Conservation (phyloP, 2,329 filamentous ascomycete species). For the Fusarium oligoseptatum region DNA sequence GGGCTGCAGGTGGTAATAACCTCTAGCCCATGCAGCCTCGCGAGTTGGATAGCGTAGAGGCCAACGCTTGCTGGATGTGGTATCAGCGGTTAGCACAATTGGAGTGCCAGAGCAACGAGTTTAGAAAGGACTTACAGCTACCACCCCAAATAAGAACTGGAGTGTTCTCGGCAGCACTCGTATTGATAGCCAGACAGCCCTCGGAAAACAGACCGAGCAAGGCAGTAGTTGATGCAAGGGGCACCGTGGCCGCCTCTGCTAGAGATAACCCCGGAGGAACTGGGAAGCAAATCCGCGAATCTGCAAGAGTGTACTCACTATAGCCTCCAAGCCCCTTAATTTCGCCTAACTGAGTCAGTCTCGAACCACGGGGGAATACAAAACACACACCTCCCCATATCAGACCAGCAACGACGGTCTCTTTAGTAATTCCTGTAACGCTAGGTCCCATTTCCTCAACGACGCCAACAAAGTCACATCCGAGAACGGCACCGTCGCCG, state of each 20-base stretch:
- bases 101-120: neutral
- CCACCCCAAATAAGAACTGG: conserved; percentile 59
- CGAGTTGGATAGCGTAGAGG: conserved; percentile 54
- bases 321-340: conserved; percentile 53
- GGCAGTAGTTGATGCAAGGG: conserved; percentile 55
- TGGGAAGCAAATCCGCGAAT: conserved; percentile 57
- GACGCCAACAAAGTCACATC: conserved; percentile 54
- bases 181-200: conserved; percentile 52
- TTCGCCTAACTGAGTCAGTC: conserved; percentile 29
- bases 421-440: conserved; percentile 36
- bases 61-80: conserved; percentile 54
- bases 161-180: conserved; percentile 4
- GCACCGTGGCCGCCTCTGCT: conserved; percentile 54
- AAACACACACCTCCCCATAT: conserved; percentile 48
- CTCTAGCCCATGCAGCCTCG: conserved; percentile 49
- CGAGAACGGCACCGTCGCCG: conserved; percentile 53
- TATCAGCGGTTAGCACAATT: neutral
- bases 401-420: conserved; percentile 43
- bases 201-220: conserved; percentile 57
- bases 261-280: conserved; percentile 49
- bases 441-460: conserved; percentile 50
- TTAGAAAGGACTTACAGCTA: conserved; percentile 51
- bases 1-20: conserved; percentile 54
- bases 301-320: conserved; percentile 55
- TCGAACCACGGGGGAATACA: neutral